Evolutionary conservation across 2,329 filamentous ascomycete species (phyloP).

Genomic region (Coniella vitis): DNA sequence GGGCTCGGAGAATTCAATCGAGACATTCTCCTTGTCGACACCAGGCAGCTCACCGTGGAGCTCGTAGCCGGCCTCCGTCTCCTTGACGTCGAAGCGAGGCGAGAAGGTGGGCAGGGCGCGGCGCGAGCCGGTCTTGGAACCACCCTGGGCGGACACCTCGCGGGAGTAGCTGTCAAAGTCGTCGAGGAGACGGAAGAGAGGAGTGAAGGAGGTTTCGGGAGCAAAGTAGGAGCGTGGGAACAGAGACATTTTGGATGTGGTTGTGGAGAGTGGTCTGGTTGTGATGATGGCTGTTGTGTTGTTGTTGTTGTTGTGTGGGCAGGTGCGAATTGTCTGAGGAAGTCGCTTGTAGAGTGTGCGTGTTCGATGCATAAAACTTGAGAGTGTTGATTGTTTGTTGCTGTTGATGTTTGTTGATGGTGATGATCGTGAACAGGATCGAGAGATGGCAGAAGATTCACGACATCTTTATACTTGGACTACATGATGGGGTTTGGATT

Average conservation of each 20-base stretch:
- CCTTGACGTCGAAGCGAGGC: conserved; percentile 73
- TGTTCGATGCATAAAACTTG: conserved; percentile 12
- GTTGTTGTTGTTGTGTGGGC: background rate
- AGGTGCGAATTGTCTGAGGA: conserved; percentile 12
- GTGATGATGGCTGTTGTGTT: conserved; percentile 11
- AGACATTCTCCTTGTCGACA: conserved; percentile 64
- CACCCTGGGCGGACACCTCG: conserved; percentile 23
- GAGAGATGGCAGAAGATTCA: background rate
- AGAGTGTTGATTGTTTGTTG: background rate
- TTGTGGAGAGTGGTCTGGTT: conserved; percentile 24
- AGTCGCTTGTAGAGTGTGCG: conserved; percentile 13
- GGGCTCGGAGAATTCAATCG: conserved; percentile 71
- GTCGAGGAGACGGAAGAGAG: conserved; percentile 58
- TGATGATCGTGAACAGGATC: background rate
- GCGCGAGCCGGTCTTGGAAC: conserved; percentile 20
- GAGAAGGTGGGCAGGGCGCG: conserved; percentile 50
- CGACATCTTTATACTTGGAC: conserved; percentile 11
- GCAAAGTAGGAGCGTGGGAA: conserved; percentile 47
- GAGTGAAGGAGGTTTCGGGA: conserved; percentile 45
- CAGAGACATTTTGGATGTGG: conserved; percentile 48
- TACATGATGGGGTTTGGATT: background rate
- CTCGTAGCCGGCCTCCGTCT: conserved; percentile 62
- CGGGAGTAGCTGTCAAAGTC: conserved; percentile 54
- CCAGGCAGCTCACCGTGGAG: conserved; percentile 76
- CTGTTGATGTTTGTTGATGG: background rate